Conservation (phyloP, 2,329 filamentous ascomycete species). For the Capronia americana region DNA sequence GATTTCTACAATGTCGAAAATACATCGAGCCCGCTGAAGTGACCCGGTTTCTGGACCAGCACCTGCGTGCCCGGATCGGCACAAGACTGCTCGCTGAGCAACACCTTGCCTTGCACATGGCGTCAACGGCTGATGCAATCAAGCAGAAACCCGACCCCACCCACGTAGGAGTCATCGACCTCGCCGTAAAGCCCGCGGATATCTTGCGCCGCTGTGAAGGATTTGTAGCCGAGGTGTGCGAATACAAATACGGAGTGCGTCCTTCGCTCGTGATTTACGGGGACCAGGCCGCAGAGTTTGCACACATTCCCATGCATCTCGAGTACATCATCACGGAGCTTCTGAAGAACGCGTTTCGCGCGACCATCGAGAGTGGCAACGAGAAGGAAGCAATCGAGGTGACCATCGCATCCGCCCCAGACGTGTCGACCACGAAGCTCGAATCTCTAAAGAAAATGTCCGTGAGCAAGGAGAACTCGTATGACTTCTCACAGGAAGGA, state of each 20-base stretch:
- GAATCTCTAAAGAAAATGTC: slow-evolving; percentile 37
- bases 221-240: slow-evolving; percentile 94
- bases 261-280: slow-evolving; percentile 83
- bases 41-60: slow-evolving; percentile 90
- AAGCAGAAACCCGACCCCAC: slow-evolving; percentile 52
- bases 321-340: slow-evolving; percentile 98
- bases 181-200: slow-evolving; percentile 77
- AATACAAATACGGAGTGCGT: slow-evolving; percentile 90
- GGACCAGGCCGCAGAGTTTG: slow-evolving; percentile 84
- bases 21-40: slow-evolving; percentile 85
- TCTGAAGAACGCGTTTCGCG: slow-evolving; percentile 94
- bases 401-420: slow-evolving; percentile 78
- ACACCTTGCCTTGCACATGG: slow-evolving; percentile 87
- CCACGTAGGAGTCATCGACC: slow-evolving; percentile 96
- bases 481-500: slow-evolving; percentile 39
- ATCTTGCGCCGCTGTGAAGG: slow-evolving; percentile 84
- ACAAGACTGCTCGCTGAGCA: slow-evolving; percentile 95
- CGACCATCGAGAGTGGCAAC: slow-evolving; percentile 83
- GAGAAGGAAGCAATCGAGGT: slow-evolving; percentile 84
- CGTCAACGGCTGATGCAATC: slow-evolving; percentile 73
- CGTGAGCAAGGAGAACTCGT: slow-evolving; percentile 34
- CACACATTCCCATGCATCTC: slow-evolving; percentile 92
- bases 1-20: slow-evolving; percentile 89
- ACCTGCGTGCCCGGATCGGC: slow-evolving; percentile 90
- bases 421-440: slow-evolving; percentile 49